Conservation (phyloP, 768 basidiomycete genomes). For the Hypsizygus marmoreus region DNA sequence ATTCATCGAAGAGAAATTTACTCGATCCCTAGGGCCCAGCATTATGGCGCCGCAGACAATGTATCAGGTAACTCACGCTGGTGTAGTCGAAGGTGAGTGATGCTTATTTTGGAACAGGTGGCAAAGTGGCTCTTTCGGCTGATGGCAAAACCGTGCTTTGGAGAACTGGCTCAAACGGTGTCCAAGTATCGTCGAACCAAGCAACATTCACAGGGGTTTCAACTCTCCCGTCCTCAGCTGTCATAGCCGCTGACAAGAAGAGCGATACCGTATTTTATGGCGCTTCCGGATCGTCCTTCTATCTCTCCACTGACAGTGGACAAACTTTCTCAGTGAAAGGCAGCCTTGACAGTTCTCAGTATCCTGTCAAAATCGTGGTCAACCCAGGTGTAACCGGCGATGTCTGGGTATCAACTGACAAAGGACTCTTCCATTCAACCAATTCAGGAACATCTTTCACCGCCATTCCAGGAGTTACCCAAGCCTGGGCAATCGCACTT, state of each 20-base stretch:
- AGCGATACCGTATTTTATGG: slow-evolving; percentile 61
- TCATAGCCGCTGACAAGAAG: slow-evolving; percentile 65
- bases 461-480: slow-evolving; percentile 44
- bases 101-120: slow-evolving; percentile 23
- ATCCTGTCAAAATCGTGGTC: slow-evolving; percentile 54
- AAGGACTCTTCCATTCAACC: slow-evolving; percentile 58
- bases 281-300: slow-evolving; percentile 56
- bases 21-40: slow-evolving; percentile 38
- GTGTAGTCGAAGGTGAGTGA: not conserved
- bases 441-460: slow-evolving; percentile 51
- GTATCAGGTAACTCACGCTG: slow-evolving; percentile 31
- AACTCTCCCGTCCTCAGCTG: slow-evolving; percentile 51
- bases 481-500: slow-evolving; percentile 60
- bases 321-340: slow-evolving; percentile 48
- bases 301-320: slow-evolving; percentile 59
- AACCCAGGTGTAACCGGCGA: slow-evolving; percentile 57
- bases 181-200: slow-evolving; percentile 53
- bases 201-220: slow-evolving; percentile 51
- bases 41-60: slow-evolving; percentile 55
- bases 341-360: slow-evolving; percentile 48
- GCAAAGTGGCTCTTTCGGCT: slow-evolving; percentile 51
- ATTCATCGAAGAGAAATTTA: not conserved
- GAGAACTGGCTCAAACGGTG: slow-evolving; percentile 49
- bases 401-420: slow-evolving; percentile 65
- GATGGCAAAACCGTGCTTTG: slow-evolving; percentile 60